phyloP scores from a whole-genome alignment of 768 basidiomycete species.

The Daedaleopsis sinensis region DNA sequence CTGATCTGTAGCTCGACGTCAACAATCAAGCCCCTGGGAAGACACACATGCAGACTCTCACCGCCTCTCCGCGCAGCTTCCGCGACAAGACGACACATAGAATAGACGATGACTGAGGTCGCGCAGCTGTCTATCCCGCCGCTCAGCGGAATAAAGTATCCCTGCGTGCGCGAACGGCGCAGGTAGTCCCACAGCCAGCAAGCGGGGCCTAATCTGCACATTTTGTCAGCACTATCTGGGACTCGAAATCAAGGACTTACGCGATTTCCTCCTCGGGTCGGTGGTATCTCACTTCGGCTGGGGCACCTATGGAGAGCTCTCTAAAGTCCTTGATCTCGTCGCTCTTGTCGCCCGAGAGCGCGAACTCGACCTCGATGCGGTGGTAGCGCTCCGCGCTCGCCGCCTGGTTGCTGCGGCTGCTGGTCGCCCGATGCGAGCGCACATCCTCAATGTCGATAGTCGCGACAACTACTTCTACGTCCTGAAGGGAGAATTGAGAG shows the following conservation, averaged over 20 bases:
- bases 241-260: conserved; percentile 49
- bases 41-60: conserved; percentile 38
- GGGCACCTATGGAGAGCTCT: conserved; percentile 27
- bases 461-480: conserved; percentile 95
- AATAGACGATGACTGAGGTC: conserved; percentile 93
- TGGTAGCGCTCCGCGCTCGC: conserved; percentile 74
- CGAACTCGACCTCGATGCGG: conserved; percentile 80
- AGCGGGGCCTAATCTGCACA: conserved; percentile 84
- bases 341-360: conserved; percentile 66
- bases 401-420: conserved; percentile 90
- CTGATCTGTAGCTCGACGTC: conserved; percentile 49
- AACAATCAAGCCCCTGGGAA: background rate
- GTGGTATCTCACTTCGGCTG: conserved; percentile 70
- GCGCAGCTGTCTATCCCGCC: conserved; percentile 98
- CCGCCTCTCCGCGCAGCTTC: conserved; percentile 77
- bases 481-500: conserved; percentile 92
- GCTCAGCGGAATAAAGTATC: conserved; percentile 93
- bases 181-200: conserved; percentile 99
- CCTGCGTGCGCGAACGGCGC: conserved; percentile 88
- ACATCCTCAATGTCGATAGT: conserved; percentile 98
- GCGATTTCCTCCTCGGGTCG: conserved; percentile 96
- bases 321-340: conserved; percentile 42
- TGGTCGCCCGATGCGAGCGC: conserved; percentile 81
- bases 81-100: conserved; percentile 92
- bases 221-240: background rate